Percentiles rank a stretch among this genome's conserved stretches.
phyloP scores from a whole-genome alignment of 352 stramenopile genomes.

The Globisporangium ultimum region DNA sequence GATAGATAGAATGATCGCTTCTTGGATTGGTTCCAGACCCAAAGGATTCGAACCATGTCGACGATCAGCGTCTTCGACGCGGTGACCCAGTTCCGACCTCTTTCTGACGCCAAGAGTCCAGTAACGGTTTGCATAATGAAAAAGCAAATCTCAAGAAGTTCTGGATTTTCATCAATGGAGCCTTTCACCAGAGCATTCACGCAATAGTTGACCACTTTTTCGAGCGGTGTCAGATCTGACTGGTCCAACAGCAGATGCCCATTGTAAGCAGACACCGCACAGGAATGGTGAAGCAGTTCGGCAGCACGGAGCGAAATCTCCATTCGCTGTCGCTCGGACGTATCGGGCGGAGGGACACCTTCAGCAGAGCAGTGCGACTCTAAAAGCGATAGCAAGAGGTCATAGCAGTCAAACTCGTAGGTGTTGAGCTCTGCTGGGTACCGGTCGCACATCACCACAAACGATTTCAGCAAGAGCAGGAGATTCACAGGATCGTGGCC shows the following conservation, averaged over 20 bases:
- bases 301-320: conserved; percentile 61
- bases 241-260: conserved; percentile 53
- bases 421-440: conserved; percentile 45
- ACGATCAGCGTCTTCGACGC: conserved; percentile 55
- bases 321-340: conserved; percentile 35
- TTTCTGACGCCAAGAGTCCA: conserved; percentile 47
- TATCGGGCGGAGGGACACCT: conserved; percentile 32
- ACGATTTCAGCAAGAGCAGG: conserved; percentile 55
- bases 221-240: conserved; percentile 36
- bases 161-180: conserved; percentile 21
- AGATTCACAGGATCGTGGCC: conserved; percentile 75
- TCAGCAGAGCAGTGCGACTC: conserved; percentile 55
- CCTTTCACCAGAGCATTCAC: conserved; percentile 50
- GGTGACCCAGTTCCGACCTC: conserved; percentile 58
- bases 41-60: conserved; percentile 72
- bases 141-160: conserved; percentile 49
- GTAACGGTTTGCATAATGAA: conserved; percentile 75
- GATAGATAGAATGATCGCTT: conserved; percentile 45
- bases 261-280: conserved; percentile 57
- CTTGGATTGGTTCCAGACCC: conserved; percentile 63
- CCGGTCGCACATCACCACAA: conserved; percentile 65
- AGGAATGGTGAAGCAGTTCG: conserved; percentile 68
- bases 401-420: conserved; percentile 71
- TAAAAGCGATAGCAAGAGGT: conserved; percentile 58
- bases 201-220: conserved; percentile 70